These are phyloP conservation scores for Aspergillus intermedius DNA, from an alignment of 2,329 filamentous ascomycete species.

Conservation along the genomic window DNA sequence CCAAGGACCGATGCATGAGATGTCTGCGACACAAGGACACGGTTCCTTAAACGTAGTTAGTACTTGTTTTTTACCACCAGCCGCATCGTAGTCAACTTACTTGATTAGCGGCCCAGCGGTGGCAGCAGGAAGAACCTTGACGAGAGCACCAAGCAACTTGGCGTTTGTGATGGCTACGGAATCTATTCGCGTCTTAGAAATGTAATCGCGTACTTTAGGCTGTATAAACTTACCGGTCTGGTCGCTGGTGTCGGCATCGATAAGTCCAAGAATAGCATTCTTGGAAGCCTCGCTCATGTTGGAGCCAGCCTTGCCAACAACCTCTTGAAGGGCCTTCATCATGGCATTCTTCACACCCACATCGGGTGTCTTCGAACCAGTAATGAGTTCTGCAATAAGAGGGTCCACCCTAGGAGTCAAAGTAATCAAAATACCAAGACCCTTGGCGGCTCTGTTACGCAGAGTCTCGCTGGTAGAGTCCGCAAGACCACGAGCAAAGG, in stretches of 20 bases:
- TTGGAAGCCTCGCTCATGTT: constrained; percentile 94
- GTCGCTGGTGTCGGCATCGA: constrained; percentile 76
- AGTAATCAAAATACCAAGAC: constrained; percentile 89
- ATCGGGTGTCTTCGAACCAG: constrained; percentile 88
- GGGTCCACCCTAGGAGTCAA: constrained; percentile 93
- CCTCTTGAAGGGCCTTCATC: constrained; percentile 93
- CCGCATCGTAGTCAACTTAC: constrained; percentile 23
- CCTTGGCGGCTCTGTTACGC: constrained; percentile 82
- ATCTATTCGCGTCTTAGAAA: constrained; percentile 32
- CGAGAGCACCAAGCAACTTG: constrained; percentile 78
- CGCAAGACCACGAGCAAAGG: constrained; percentile 91
- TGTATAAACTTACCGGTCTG: constrained; percentile 50
- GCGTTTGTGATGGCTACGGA: constrained; percentile 84
- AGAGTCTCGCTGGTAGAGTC: constrained; percentile 87
- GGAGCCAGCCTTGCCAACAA: constrained; percentile 85
- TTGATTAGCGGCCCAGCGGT: constrained; percentile 57
- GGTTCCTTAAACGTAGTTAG: constrained; percentile 52
- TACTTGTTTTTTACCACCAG: not conserved
- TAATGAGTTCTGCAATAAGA: constrained; percentile 82
- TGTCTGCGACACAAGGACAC: constrained; percentile 71
- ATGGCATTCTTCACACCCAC: constrained; percentile 86
- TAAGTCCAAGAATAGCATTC: constrained; percentile 75
- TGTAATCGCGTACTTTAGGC: not conserved
- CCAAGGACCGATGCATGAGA: constrained; percentile 74
- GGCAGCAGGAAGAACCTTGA: constrained; percentile 75